Percentiles rank a stretch among this genome's conserved stretches.
Evolutionary conservation across 2,329 filamentous ascomycete species (phyloP).

Genomic region (Beauveria caledonica): DNA sequence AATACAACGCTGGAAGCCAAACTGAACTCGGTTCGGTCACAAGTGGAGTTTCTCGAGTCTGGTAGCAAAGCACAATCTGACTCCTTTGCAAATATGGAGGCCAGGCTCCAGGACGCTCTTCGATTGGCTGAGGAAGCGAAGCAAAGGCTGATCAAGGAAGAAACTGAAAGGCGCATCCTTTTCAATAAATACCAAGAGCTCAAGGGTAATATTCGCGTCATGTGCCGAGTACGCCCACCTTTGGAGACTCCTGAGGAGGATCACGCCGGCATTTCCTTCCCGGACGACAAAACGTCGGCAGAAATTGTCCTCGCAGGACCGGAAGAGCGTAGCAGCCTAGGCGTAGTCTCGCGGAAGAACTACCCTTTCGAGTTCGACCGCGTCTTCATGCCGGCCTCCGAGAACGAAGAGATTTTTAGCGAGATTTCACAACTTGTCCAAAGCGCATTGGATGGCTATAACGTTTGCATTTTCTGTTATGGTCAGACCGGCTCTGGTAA

Average conservation of each 20-base stretch:
- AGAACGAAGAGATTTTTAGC: constrained; percentile 83
- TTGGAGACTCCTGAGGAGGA: constrained; percentile 51
- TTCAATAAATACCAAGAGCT: constrained; percentile 98
- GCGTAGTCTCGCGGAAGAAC: constrained; percentile 65
- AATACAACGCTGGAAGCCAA: constrained; percentile 64
- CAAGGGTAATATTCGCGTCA: constrained; percentile 96
- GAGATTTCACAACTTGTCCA: constrained; percentile 97
- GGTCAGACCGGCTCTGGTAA: constrained; percentile 73
- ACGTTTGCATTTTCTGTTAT: constrained; percentile 98
- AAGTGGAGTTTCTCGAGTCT: constrained; percentile 83
- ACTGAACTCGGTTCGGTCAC: constrained; percentile 66
- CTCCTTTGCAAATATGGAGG: constrained; percentile 73
- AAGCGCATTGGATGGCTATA: constrained; percentile 92
- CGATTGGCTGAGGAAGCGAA: constrained; percentile 60
- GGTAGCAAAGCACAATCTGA: constrained; percentile 84
- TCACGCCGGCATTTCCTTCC: constrained; percentile 68
- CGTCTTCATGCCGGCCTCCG: constrained; percentile 70
- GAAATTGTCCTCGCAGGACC: constrained; percentile 79
- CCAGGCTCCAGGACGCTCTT: constrained; percentile 69
- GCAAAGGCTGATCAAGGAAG: constrained; percentile 81
- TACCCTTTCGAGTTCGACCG: constrained; percentile 88
- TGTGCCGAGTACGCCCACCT: constrained; percentile 85
- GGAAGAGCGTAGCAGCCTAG: constrained; percentile 76
- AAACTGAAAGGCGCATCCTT: constrained; percentile 79
- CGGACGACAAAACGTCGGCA: constrained; percentile 75